These are phyloP conservation scores for Psidium guajava DNA, from an alignment of 345 rosid species.

Conservation along the genomic window DNA sequence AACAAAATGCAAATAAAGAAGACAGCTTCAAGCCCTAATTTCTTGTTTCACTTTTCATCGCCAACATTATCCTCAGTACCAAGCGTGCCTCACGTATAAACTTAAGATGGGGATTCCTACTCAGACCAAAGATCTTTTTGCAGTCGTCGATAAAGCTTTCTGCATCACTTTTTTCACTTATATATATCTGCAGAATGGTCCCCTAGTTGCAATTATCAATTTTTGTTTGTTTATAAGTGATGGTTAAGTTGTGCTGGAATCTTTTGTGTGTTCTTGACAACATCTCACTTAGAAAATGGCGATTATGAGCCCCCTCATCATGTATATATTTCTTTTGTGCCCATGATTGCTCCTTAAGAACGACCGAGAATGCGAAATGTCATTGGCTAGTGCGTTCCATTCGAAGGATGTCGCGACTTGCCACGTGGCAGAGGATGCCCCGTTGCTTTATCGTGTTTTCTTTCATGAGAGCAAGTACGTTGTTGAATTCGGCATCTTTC, in stretches of 20 bases:
- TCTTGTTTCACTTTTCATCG: neutral
- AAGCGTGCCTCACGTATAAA: neutral
- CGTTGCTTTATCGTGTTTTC: neutral
- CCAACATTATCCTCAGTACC: neutral
- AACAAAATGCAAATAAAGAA: neutral
- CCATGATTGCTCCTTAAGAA: neutral
- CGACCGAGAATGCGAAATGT: neutral
- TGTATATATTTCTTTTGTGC: neutral
- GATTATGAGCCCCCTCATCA: neutral
- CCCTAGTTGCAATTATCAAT: neutral
- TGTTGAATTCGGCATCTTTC: neutral
- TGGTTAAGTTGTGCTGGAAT: neutral
- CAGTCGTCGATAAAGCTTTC: neutral
- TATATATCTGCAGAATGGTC: neutral
- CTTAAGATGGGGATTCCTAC: neutral
- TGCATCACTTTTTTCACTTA: neutral
- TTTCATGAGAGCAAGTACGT: neutral
- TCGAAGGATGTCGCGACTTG: neutral
- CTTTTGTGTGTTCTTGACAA: neutral
- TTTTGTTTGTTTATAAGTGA: neutral
- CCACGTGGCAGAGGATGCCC: neutral
- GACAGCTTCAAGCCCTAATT: neutral
- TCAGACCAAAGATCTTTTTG: neutral
- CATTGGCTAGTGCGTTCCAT: neutral
- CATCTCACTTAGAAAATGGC: neutral